A percentile compares a stretch with the other conserved stretches of the same genome.
Conservation (phyloP, 495 filamentous ascomycete genomes). For the Penicillium egyptiacum region DNA sequence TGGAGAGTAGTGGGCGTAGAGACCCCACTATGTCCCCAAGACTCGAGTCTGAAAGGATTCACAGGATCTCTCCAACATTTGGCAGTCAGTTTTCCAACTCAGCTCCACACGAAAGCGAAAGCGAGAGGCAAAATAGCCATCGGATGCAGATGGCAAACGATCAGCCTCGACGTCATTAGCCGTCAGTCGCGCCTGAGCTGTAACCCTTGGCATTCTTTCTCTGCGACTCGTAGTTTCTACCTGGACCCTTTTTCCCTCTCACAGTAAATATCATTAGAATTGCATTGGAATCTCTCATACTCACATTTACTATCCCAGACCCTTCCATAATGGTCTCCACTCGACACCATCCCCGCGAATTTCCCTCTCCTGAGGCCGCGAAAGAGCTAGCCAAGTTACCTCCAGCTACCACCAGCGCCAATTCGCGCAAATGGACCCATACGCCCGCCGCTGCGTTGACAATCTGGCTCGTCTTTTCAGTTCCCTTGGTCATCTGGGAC, state of each 20-base stretch:
- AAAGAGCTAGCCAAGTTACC: conserved; percentile 31
- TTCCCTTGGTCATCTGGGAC: conserved; percentile 86
- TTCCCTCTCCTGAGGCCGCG: conserved; percentile 38
- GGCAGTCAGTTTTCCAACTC: not conserved
- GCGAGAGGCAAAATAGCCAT: conserved; percentile 4
- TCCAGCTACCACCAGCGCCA: conserved; percentile 28
- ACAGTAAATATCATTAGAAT: not conserved
- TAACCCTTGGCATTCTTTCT: conserved; percentile 10
- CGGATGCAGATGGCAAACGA: conserved; percentile 19
- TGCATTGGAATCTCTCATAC: not conserved
- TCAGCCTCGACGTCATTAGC: conserved; percentile 32
- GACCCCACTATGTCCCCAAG: not conserved
- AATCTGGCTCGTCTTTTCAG: conserved; percentile 73
- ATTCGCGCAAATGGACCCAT: conserved; percentile 58
- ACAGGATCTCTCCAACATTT: not conserved
- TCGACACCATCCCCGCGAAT: conserved; percentile 50
- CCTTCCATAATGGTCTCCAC: conserved; percentile 50
- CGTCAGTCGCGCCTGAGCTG: conserved; percentile 22
- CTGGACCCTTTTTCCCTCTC: not conserved
- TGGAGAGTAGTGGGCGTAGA: too few relatives aligned
- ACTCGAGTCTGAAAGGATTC: not conserved
- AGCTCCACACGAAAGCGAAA: not conserved
- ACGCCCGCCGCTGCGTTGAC: conserved; percentile 63
- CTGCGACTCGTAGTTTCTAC: not conserved
- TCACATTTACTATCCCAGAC: not conserved